Evolutionary conservation across 2,329 filamentous ascomycete genomes (phyloP).

Genomic region (Camptophora hylomeconis): DNA sequence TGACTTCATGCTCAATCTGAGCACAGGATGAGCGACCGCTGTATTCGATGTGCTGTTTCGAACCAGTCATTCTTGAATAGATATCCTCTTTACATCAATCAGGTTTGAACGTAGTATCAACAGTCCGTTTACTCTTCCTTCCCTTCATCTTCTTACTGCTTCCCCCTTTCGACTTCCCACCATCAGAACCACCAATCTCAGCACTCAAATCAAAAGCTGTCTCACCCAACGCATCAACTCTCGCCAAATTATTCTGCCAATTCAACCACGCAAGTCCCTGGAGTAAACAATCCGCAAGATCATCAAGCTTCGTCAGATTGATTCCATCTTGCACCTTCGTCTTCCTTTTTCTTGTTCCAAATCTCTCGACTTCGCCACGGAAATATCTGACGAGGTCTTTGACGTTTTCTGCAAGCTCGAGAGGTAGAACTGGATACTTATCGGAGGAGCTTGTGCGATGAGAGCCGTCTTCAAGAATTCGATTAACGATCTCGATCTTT

Average conservation of each 20-base stretch:
- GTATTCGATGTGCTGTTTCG: no score
- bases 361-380: not conserved
- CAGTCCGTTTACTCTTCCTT: no score
- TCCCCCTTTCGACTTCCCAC: no score
- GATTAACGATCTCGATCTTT: conserved; percentile 5
- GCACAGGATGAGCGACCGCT: no score
- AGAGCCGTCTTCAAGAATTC: conserved; percentile 2
- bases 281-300: conserved; percentile 65
- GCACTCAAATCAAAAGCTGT: conserved; percentile 9
- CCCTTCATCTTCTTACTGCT: no score
- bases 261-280: conserved; percentile 65
- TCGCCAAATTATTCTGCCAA: conserved; percentile 43
- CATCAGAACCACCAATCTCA: no score
- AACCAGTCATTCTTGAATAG: no score
- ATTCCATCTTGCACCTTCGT: not conserved
- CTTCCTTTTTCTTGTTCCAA: not conserved
- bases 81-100: no score
- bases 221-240: conserved; percentile 6
- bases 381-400: conserved; percentile 3
- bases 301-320: conserved; percentile 54
- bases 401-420: no score
- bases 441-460: no score
- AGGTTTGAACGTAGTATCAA: no score
- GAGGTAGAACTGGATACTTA: conserved; percentile 1
- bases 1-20: no score